Conservation (phyloP, 2,329 filamentous ascomycete species). For the Cladosporium colombiae region DNA sequence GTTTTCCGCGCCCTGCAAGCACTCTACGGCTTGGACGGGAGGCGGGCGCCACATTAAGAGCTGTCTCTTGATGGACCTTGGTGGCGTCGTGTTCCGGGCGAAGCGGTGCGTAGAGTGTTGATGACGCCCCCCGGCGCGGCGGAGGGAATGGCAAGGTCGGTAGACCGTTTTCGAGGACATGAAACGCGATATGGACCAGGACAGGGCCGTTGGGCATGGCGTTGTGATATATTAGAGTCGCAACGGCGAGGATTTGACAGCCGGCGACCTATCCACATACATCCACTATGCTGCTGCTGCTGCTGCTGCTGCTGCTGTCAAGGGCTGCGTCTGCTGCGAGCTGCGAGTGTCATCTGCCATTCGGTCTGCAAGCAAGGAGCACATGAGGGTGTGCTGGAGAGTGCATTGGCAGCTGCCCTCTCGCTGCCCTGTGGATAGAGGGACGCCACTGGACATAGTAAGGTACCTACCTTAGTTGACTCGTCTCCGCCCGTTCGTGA, state of each 20-base stretch:
- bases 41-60: slow-evolving; percentile 14
- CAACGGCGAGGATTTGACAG: slow-evolving; percentile 12
- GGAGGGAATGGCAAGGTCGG: not conserved
- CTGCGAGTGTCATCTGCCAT: slow-evolving; percentile 5
- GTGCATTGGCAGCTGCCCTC: not conserved
- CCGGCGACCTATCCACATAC: not conserved
- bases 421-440: not conserved
- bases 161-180: slow-evolving; percentile 3
- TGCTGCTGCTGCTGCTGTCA: too few relatives aligned
- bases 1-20: slow-evolving; percentile 1
- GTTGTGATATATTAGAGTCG: not conserved
- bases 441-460: not conserved
- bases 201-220: not conserved
- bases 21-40: not conserved
- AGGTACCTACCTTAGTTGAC: not conserved
- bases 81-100: not conserved
- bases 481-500: not conserved
- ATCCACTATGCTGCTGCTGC: not conserved
- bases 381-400: not conserved
- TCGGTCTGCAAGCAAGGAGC: not conserved
- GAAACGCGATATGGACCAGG: slow-evolving; percentile 11
- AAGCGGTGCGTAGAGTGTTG: not conserved
- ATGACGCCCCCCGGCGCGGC: not conserved
- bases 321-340: slow-evolving; percentile 1
- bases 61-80: not conserved